Percentiles rank a stretch among this genome's conserved stretches.
phyloP scores from a whole-genome alignment of 257 asterid genomes.

The Fraxinus anomala region DNA sequence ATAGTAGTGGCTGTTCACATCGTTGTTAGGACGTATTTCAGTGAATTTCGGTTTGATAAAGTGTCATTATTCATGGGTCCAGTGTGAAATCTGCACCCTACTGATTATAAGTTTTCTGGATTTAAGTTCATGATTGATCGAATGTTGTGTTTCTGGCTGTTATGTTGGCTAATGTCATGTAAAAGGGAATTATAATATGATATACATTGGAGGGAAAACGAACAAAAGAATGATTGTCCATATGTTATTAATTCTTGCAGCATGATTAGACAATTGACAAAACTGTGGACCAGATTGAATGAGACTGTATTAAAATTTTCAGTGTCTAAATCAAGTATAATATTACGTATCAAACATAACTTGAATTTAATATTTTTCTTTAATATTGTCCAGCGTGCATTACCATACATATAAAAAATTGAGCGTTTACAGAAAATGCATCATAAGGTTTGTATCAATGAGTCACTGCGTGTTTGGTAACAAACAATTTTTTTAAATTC shows the following conservation, averaged over 20 bases:
- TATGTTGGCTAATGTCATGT: neutral
- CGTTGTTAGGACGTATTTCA: constrained; percentile 5
- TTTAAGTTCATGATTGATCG: no score
- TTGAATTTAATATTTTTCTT: neutral
- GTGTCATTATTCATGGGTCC: constrained; percentile 15
- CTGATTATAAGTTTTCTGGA: neutral
- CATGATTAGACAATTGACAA: neutral
- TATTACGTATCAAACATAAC: neutral
- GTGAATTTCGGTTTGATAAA: no score
- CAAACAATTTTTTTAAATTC: no score
- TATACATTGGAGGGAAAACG: neutral
- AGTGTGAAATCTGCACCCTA: constrained; percentile 21
- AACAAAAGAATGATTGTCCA: neutral
- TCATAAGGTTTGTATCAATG: no score
- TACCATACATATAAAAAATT: no score
- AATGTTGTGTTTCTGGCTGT: neutral
- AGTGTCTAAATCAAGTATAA: no score
- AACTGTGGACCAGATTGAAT: neutral
- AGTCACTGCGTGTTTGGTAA: no score
- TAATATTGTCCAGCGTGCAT: neutral
- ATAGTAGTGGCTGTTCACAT: neutral
- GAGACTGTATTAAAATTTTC: no score
- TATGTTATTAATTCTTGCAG: neutral
- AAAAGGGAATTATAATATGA: neutral
- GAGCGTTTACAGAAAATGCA: no score